Percentiles rank a stretch among this genome's conserved stretches.
These are phyloP conservation scores for Aspergillus quadrilineatus DNA, from an alignment of 2,329 filamentous ascomycete genomes.

Conservation along the genomic window DNA sequence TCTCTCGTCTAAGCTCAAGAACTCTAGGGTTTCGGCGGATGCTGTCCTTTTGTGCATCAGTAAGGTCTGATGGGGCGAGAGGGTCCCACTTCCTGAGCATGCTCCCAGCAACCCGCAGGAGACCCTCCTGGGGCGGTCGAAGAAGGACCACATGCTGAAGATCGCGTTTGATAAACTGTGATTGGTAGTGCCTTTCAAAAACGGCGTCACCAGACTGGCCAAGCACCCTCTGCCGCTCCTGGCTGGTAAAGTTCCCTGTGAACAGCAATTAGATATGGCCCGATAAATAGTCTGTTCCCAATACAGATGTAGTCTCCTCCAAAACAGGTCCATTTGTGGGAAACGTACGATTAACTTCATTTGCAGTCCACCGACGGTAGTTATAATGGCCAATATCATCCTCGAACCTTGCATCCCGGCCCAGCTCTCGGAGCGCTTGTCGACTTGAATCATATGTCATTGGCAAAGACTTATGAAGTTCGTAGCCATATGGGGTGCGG, in stretches of 20 bases:
- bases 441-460: constrained; percentile 29
- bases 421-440: constrained; percentile 25
- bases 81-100: constrained; percentile 30
- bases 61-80: constrained; percentile 23
- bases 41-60: constrained; percentile 18
- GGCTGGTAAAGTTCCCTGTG: constrained; percentile 27
- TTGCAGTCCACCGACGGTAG: constrained; percentile 26
- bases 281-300: constrained; percentile 2
- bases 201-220: constrained; percentile 23
- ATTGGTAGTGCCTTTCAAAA: constrained; percentile 31
- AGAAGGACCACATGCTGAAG: constrained; percentile 31
- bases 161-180: constrained; percentile 26
- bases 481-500: constrained; percentile 22
- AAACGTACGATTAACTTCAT: constrained; percentile 29
- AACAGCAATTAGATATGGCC: constrained; percentile 15
- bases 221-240: constrained; percentile 30
- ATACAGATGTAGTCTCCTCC: neutral
- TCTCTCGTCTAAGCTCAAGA: constrained; percentile 24
- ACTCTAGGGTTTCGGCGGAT: constrained; percentile 23
- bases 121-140: constrained; percentile 24
- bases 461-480: constrained; percentile 23
- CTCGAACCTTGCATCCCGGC: constrained; percentile 26
- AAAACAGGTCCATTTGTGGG: constrained; percentile 4
- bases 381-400: constrained; percentile 31
- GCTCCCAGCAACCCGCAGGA: constrained; percentile 22